Evolutionary conservation across 108 stramenopile species (phyloP).

Genomic region (Cyclotella kingstonii): DNA sequence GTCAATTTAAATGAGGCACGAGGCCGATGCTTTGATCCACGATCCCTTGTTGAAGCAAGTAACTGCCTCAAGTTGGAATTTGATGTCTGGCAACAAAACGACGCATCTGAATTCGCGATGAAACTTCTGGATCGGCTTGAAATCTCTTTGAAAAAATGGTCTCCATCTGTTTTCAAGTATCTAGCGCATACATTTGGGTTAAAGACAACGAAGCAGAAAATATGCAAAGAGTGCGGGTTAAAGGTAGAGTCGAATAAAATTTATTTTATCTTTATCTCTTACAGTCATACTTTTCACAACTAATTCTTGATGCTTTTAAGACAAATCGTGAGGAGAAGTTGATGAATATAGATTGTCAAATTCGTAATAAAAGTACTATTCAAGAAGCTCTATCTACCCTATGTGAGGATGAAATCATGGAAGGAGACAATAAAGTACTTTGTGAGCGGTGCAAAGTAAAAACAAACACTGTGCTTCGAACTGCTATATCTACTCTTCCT

Average conservation of each 20-base stretch:
- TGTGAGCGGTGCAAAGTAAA: constrained; percentile 96
- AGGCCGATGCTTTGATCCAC: constrained; percentile 91
- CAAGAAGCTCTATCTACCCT: constrained; percentile 91
- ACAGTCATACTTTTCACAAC: neutral
- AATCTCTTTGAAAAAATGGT: constrained; percentile 82
- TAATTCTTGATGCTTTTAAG: constrained; percentile 42
- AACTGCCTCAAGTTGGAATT: constrained; percentile 94
- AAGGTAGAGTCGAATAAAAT: constrained; percentile 60
- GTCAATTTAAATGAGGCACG: constrained; percentile 83
- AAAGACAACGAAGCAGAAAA: constrained; percentile 86
- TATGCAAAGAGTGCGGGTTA: constrained; percentile 89
- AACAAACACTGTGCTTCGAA: constrained; percentile 88
- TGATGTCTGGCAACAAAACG: constrained; percentile 98
- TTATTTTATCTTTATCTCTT: neutral
- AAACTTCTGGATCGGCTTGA: constrained; percentile 94
- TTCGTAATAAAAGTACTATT: constrained; percentile 89
- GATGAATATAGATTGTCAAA: constrained; percentile 92
- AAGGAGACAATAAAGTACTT: constrained; percentile 94
- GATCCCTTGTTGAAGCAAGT: constrained; percentile 91
- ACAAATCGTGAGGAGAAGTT: constrained; percentile 91
- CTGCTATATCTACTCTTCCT: constrained; percentile 87
- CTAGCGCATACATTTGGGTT: constrained; percentile 84
- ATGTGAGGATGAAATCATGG: constrained; percentile 95
- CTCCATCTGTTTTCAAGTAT: constrained; percentile 75
- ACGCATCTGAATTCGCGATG: constrained; percentile 96